phyloP scores from a whole-genome alignment of 2,329 filamentous ascomycete genomes.

The Conoideocrella luteorostrata region DNA sequence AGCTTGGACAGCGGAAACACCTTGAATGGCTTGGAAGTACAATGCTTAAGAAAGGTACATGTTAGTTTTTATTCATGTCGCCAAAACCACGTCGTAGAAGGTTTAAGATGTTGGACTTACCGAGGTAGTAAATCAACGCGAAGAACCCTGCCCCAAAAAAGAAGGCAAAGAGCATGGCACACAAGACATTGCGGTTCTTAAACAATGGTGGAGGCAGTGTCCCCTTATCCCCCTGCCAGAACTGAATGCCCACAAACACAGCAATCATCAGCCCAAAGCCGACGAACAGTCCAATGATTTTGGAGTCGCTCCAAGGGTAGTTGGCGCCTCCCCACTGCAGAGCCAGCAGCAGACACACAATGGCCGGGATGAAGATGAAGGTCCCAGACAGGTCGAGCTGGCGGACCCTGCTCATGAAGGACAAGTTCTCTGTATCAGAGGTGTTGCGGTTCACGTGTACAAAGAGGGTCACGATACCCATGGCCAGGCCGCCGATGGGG shows the following conservation, averaged over 20 bases:
- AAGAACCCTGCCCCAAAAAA: constrained; percentile 48
- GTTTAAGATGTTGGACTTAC: constrained; percentile 30
- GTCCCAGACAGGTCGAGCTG: constrained; percentile 45
- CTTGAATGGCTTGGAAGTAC: constrained; percentile 49
- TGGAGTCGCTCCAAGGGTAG: constrained; percentile 42
- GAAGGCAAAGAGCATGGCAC: constrained; percentile 37
- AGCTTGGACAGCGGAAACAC: constrained; percentile 44
- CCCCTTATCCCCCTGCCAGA: constrained; percentile 35
- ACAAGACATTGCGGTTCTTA: constrained; percentile 33
- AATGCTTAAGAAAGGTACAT: constrained; percentile 27
- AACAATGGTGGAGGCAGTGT: constrained; percentile 42
- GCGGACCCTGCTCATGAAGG: constrained; percentile 31
- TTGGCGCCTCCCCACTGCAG: constrained; percentile 50
- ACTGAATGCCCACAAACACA: constrained; percentile 41
- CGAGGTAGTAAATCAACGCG: constrained; percentile 46
- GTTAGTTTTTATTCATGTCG: not conserved
- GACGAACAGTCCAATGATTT: constrained; percentile 45
- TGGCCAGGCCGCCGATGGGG: constrained; percentile 40
- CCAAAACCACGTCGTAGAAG: too few relatives aligned
- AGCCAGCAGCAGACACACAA: constrained; percentile 48
- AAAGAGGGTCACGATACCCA: constrained; percentile 41
- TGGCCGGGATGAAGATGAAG: constrained; percentile 42
- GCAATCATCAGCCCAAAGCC: constrained; percentile 38
- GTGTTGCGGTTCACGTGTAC: constrained; percentile 34
- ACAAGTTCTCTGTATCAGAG: constrained; percentile 24